Evolutionary conservation across 2,329 filamentous ascomycete genomes (phyloP), one percentile per base, ranked within the genome.

Genomic region (Colletotrichum caudatum): DNA sequence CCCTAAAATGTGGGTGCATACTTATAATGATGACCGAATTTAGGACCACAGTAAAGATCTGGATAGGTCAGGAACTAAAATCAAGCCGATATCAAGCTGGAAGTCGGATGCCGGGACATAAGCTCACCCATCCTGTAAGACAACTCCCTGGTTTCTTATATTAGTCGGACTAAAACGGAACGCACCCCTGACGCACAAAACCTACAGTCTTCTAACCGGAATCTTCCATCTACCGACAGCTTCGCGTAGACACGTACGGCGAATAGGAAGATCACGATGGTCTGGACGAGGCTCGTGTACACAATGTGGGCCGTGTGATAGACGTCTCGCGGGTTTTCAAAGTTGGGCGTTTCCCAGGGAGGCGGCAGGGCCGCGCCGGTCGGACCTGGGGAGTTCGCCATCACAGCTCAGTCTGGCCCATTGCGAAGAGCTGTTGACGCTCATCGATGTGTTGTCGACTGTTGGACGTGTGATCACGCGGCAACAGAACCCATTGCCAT

Each of bases 321-420:
- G 44, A 46, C 69, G 60, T 73, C 72, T 11, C 64, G 69, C 35
- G 72, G 72, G n/a, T 69, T 23, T 35, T 64, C 53, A 48, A 73
- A 73, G 51, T 73, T 46, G 50, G 70, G 66, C 51, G 66, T 72
- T 46, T 70, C 70, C 35, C 70, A 62, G 35, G 61, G 57, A 23
- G 70, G 70, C 62, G 70, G 70, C 44, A 66, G 37, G 46, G 65
- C 69, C 53, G 69, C 69, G 39, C 69, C 69, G 65, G 62, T 63
- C 53, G 65, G 39, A 33, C 44, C 46, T 64, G 51, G 12, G 20
- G 65, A 23, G 48, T 39, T 69, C 59, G 46, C 59, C 69, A 71
- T 71, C 20, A 51, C 68, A 54, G 62, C 51, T 61, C 29, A 63
- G 29, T 41, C 59, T 29, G 54, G 51, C 66, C 65, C 53, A 69